These are phyloP conservation scores for Cyclostephanos tholiformis DNA, from an alignment of 108 stramenopile genomes.

Conservation along the genomic window DNA sequence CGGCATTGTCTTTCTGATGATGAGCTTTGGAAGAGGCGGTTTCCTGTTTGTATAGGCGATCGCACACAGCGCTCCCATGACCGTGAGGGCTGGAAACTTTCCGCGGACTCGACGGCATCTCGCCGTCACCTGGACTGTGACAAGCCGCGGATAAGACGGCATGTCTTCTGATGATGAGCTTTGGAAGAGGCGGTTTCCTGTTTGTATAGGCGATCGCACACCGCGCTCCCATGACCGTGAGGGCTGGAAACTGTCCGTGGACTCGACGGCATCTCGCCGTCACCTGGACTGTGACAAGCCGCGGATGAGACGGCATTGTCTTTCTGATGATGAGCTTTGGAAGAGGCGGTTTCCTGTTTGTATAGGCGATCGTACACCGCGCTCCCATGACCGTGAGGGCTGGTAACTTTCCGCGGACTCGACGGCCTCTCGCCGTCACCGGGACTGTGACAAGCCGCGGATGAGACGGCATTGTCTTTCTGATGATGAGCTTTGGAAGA, in stretches of 20 bases:
- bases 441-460: slow-evolving; percentile 9
- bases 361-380: slow-evolving; percentile 17
- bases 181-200: slow-evolving; percentile 18
- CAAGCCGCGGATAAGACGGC: slow-evolving; percentile 21
- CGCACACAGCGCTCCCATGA: background rate
- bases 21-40: slow-evolving; percentile 25
- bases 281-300: slow-evolving; percentile 12
- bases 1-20: background rate
- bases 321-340: slow-evolving; percentile 19
- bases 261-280: no score
- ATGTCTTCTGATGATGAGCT: no score
- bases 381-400: background rate
- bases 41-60: slow-evolving; percentile 21
- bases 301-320: slow-evolving; percentile 6
- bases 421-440: background rate
- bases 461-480: background rate
- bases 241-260: background rate
- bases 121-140: background rate
- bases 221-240: background rate
- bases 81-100: background rate
- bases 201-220: slow-evolving; percentile 19
- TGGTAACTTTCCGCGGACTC: slow-evolving; percentile 6
- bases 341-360: slow-evolving; percentile 16
- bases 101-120: background rate
- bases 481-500: slow-evolving; percentile 19